Conservation (phyloP, 2,329 filamentous ascomycete species). For the Fonsecaea nubica region DNA sequence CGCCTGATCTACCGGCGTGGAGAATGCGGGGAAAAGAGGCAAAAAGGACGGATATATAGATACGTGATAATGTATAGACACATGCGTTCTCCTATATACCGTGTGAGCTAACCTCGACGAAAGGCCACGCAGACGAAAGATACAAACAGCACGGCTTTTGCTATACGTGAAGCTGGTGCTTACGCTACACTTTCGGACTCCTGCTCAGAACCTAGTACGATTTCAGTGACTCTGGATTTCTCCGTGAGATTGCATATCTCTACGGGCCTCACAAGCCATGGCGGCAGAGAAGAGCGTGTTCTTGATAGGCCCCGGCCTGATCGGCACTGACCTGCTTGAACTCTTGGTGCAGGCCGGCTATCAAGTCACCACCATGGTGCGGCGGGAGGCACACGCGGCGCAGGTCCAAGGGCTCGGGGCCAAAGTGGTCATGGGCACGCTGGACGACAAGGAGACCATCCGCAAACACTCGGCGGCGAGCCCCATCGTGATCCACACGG, state of each 20-base stretch:
- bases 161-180: neutral
- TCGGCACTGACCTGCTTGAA: constrained; percentile 55
- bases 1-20: neutral
- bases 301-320: constrained; percentile 35
- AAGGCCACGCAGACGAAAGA: neutral
- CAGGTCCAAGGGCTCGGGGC: constrained; percentile 41
- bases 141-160: neutral
- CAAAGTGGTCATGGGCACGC: constrained; percentile 48
- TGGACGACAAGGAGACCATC: constrained; percentile 52
- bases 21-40: neutral
- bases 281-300: constrained; percentile 22
- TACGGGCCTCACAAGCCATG: constrained; percentile 8
- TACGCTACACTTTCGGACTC: neutral
- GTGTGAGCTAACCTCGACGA: neutral
- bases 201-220: neutral
- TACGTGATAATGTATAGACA: neutral
- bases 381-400: constrained; percentile 28
- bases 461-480: constrained; percentile 45
- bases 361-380: constrained; percentile 49
- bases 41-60: neutral
- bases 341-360: constrained; percentile 53
- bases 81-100: neutral
- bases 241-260: neutral
- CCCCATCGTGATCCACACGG: constrained; percentile 57
- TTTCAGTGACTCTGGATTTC: neutral